Evolutionary conservation across 2,329 filamentous ascomycete species (phyloP).

Genomic region (Xylaria sp.): DNA sequence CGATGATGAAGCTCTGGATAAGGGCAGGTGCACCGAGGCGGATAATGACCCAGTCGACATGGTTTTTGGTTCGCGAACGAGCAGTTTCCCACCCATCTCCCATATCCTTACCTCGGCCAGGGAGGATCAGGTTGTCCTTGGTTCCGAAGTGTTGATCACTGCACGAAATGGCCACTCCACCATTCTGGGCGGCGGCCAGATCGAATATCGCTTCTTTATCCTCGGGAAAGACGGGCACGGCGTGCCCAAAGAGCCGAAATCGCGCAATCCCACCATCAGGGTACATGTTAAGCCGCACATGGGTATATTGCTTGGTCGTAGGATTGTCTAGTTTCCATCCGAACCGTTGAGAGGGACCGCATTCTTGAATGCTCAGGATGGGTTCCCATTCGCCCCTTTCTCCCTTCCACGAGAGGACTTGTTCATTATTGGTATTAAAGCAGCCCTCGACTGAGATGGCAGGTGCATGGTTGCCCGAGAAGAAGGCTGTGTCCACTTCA

Average conservation of each 20-base stretch:
- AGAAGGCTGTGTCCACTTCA: constrained; percentile 82
- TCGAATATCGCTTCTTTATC: constrained; percentile 71
- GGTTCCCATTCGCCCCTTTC: constrained; percentile 70
- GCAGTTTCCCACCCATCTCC: constrained; percentile 88
- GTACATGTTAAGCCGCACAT: constrained; percentile 83
- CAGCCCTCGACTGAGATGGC: constrained; percentile 79
- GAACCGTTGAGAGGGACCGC: constrained; percentile 75
- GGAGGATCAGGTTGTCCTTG: constrained; percentile 80
- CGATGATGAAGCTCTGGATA: constrained; percentile 72
- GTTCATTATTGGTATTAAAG: constrained; percentile 68
- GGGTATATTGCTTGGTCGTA: constrained; percentile 73
- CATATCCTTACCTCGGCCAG: constrained; percentile 82
- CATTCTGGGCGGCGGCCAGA: constrained; percentile 78
- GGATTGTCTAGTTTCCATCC: constrained; percentile 69
- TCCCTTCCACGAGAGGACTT: constrained; percentile 67
- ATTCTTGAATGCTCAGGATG: constrained; percentile 71
- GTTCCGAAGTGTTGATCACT: constrained; percentile 86
- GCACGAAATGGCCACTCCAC: constrained; percentile 75
- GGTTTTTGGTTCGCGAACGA: constrained; percentile 71
- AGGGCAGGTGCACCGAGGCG: constrained; percentile 70
- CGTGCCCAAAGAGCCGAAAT: constrained; percentile 78
- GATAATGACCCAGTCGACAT: constrained; percentile 83
- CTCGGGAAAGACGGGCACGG: constrained; percentile 76
- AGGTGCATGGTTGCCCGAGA: constrained; percentile 82
- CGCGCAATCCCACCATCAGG: constrained; percentile 83